phyloP scores from a whole-genome alignment of 495 filamentous ascomycete species.

The Penicillium tannophilum region DNA sequence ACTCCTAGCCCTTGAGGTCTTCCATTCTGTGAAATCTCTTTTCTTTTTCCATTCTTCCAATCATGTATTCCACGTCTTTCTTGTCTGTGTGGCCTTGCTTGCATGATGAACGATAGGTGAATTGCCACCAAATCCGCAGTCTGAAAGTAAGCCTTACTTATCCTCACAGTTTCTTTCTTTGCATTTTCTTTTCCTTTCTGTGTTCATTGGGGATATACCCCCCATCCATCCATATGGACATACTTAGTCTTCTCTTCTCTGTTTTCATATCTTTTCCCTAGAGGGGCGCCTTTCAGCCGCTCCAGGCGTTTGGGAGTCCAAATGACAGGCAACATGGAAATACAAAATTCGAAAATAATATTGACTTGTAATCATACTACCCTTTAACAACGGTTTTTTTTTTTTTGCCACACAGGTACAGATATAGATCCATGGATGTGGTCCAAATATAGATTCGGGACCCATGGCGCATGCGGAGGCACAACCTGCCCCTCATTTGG shows the following conservation, averaged over 20 bases:
- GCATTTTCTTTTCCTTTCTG: slow-evolving; percentile 12
- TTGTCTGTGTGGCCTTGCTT: slow-evolving; percentile 14
- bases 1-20: slow-evolving; percentile 25
- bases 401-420: not conserved
- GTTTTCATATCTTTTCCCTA: slow-evolving; percentile 24
- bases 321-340: slow-evolving; percentile 21
- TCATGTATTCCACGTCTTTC: slow-evolving; percentile 29
- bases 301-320: slow-evolving; percentile 31
- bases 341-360: slow-evolving; percentile 8
- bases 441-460: slow-evolving; percentile 10
- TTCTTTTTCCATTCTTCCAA: slow-evolving; percentile 16
- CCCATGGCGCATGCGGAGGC: slow-evolving; percentile 4
- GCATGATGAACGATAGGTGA: slow-evolving; percentile 1
- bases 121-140: slow-evolving; percentile 5
- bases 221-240: slow-evolving; percentile 13
- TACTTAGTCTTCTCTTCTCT: slow-evolving; percentile 23
- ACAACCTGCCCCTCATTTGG: not conserved
- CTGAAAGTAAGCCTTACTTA: slow-evolving; percentile 1
- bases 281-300: slow-evolving; percentile 19
- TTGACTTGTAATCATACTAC: not conserved
- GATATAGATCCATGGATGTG: not conserved
- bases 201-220: slow-evolving; percentile 14
- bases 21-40: slow-evolving; percentile 24
- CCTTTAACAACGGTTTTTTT: not conserved
- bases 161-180: slow-evolving; percentile 14